Evolutionary conservation across 352 stramenopile species (phyloP), one percentile per base, ranked within the genome.

Genomic region (Phytophthora sansomeana): DNA sequence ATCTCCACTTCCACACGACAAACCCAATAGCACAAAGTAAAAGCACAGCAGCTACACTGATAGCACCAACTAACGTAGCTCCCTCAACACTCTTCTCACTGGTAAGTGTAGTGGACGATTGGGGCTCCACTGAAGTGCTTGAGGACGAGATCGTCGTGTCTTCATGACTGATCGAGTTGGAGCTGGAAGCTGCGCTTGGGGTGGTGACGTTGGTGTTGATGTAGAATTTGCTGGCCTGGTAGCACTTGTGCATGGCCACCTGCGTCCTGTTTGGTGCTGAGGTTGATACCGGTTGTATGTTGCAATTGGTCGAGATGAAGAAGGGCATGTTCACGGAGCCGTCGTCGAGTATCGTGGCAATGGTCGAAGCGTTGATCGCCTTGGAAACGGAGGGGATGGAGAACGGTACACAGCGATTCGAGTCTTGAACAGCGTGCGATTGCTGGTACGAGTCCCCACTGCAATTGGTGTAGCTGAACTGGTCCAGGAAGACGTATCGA

Each of bases 401-500:
- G 17, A 53, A 78, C 5, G 60, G 66, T 3, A 75, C 36, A 8
- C 70, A 78, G 33, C 48, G 39, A 10, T 47, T 63, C 26, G 29
- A 64, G 38, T 65, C 65, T 28, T 69, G 51, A 5, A 78, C 8
- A 0, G 57, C 70, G 30, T 78, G 46, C 1, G 66, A 73, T 21
- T 72, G 14, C 11, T 14, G 35, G 42, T 78, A 78, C 6, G 52
- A 51, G 11, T 49, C 36, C 3, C 21, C 19, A 17, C 48, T 78
- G 51, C 70, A 78, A 33, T 72, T 72, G 9, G 29, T 6, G 2
- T 47, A 10, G 39, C 21, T 21, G 61, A 75, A 78, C 28, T 60
- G 50, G 46, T 78, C 66, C 29, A 75, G 49, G 1, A 73, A 26
- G 56, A 78, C 64, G 55, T 78, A 49, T 43, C 43, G 43, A 26